Base-by-base conservation (phyloP, 257 asterid species). In the Coffea canephora region DNA sequence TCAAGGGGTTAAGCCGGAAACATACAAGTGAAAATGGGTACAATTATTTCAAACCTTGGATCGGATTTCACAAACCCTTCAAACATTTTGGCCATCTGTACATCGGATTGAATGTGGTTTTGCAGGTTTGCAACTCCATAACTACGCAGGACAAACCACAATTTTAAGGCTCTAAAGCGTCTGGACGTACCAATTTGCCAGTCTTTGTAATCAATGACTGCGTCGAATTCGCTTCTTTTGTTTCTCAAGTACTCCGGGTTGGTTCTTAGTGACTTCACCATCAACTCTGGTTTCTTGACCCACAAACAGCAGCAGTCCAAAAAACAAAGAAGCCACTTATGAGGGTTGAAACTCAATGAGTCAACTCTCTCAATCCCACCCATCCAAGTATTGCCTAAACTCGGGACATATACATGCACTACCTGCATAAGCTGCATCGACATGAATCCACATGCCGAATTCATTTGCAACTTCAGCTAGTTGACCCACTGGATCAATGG, bases 21-120 rank as follows among this genome's bases (percentile, higher is more conserved):
- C 97, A 93, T 0, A 93, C 97, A 27, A 93, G 89, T 41, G 96
- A 88, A 83, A 93, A 93, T 69, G 86, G 97, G 97, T 7, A 91
- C 95, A 61, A 93, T 87, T 25, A 93, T 84, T 80, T 93, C 95
- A 82, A 93, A 93, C 31, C 95, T 82, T 80, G 89, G 86, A 65
- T 91, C 97, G 84, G 87, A 87, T 9, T 87, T 90, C 3, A 93
- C 73, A 74, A 90, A 62, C 4, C 91, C 94, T 75, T 91, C 93
- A 82, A 92, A 92, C 71, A 88, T 82, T 83, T 89, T 86, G 5
- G 95, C 97, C 97, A 92, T 90, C 43, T 91, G 88, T 0, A 92
- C 72, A 71, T 88, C 92, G 8, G 91, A 87, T 0, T 94, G 79
- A 4, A 91, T 88, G 49, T 91, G 91, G n/a, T 84, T 90, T 72